Evolutionary conservation across 768 basidiomycete genomes (phyloP), one percentile per base, ranked within the genome.

Genomic region (Roridomyces roridus): DNA sequence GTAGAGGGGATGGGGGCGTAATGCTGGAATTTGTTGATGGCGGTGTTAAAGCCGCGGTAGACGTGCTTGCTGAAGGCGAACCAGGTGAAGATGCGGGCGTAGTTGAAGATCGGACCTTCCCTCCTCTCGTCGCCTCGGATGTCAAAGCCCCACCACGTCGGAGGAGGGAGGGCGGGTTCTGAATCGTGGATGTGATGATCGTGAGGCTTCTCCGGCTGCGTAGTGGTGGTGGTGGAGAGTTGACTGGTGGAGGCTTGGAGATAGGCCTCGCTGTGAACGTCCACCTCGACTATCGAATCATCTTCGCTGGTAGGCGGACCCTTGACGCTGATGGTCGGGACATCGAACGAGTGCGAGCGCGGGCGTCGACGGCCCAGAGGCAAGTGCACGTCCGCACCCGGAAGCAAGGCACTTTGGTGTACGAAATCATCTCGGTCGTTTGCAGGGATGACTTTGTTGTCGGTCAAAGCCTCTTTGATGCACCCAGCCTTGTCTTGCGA

Each of bases 31-130:
- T 47, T 35, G 23, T 18, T 6, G 24, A 58, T 39, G 21, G 44
- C 41, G 9, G n/a, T 34, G 20, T 15, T 20, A 23, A 58, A 53
- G 10, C 21, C 50, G 5, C 18, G 10, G 15, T 28, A 18, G 5
- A 58, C 28, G 23, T 58, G 51, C 15, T 17, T 14, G 23, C 42
- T 29, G 41, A 23, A 35, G 25, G 53, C 20, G 25, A 43, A 52
- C 56, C 56, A 58, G 29, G 56, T 58, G 25, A 51, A 29, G 31
- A 52, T 28, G 36, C 56, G 56, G 15, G 28, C 36, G 31, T 58
- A 52, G 43, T 58, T 52, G 56, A 43, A 58, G 20, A 58, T 53
- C 9, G 56, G 50, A 5, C 56, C 56, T 45, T 58, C 56, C 12
- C 37, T 28, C 25, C 40, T 36, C 37, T 52, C 56, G 15, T 58